Evolutionary conservation across 2,329 filamentous ascomycete genomes (phyloP).

Genomic region (Chalaropsis thielavioides): DNA sequence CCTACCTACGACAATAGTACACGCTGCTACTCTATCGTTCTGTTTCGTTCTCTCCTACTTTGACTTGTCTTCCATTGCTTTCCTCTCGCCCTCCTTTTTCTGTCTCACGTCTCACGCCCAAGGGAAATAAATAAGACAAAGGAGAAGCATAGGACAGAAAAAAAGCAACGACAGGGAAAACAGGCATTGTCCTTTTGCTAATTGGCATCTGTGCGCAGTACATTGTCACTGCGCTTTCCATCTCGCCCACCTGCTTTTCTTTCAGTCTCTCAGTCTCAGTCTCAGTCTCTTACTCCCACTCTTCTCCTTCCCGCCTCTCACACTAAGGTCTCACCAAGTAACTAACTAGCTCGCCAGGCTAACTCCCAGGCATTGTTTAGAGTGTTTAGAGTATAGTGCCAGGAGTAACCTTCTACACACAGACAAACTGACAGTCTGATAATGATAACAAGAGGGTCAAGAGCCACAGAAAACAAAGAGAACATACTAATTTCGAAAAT

Average conservation of each 20-base stretch:
- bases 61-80: neutral
- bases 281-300: neutral
- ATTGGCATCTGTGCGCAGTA: no score
- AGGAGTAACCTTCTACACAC: constrained; percentile 2
- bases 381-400: neutral
- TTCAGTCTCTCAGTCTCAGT: neutral
- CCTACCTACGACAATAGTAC: neutral
- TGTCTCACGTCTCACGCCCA: neutral
- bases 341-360: neutral
- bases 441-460: neutral
- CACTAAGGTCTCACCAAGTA: no score
- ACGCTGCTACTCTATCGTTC: neutral
- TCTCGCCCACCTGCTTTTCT: no score
- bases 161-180: no score
- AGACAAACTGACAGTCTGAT: neutral
- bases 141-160: no score
- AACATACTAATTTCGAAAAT: neutral
- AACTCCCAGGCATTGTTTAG: neutral
- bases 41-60: neutral
- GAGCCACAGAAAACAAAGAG: neutral
- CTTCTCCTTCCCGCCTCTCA: no score
- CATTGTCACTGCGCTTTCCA: no score
- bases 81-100: neutral
- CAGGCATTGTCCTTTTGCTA: no score
- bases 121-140: no score